Evolutionary conservation across 495 filamentous ascomycete species (phyloP).

Genomic region (Venustampulla echinocandica): DNA sequence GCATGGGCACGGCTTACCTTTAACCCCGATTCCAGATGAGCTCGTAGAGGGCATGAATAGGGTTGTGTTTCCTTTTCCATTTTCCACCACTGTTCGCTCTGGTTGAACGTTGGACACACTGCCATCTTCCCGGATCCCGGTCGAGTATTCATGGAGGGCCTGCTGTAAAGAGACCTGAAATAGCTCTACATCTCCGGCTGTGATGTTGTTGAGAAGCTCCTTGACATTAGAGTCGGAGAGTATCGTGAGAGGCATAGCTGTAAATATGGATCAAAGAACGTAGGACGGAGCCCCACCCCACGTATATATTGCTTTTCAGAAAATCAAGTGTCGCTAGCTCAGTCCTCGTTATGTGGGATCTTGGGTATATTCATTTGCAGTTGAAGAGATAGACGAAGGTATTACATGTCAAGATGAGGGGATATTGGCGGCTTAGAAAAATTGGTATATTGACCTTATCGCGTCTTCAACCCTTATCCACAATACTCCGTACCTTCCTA

Average conservation of each 20-base stretch:
- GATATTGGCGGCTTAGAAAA: no score
- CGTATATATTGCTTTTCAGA: no score
- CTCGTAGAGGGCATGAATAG: slow-evolving; percentile 83
- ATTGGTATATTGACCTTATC: no score
- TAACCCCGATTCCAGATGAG: slow-evolving; percentile 37
- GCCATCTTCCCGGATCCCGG: slow-evolving; percentile 43
- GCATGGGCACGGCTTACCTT: slow-evolving; percentile 28
- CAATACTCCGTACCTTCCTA: no score
- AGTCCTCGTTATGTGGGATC: no score
- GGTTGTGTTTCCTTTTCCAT: slow-evolving; percentile 66
- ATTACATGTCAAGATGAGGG: no score
- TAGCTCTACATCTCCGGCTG: slow-evolving; percentile 52
- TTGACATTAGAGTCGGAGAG: slow-evolving; percentile 65
- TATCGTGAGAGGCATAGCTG: slow-evolving; percentile 35
- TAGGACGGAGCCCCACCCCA: no score
- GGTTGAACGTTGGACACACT: slow-evolving; percentile 56
- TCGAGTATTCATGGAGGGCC: slow-evolving; percentile 77
- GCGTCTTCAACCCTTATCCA: no score
- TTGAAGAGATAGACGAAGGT: no score
- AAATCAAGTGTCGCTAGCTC: no score
- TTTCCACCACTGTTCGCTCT: slow-evolving; percentile 59
- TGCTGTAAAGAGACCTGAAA: slow-evolving; percentile 59
- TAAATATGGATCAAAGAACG: no score
- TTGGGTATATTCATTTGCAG: no score
- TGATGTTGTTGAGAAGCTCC: slow-evolving; percentile 62